Percentiles rank a stretch among this genome's conserved stretches.
Conservation (phyloP, 2,329 filamentous ascomycete species). For the Microsporum ferrugineum region DNA sequence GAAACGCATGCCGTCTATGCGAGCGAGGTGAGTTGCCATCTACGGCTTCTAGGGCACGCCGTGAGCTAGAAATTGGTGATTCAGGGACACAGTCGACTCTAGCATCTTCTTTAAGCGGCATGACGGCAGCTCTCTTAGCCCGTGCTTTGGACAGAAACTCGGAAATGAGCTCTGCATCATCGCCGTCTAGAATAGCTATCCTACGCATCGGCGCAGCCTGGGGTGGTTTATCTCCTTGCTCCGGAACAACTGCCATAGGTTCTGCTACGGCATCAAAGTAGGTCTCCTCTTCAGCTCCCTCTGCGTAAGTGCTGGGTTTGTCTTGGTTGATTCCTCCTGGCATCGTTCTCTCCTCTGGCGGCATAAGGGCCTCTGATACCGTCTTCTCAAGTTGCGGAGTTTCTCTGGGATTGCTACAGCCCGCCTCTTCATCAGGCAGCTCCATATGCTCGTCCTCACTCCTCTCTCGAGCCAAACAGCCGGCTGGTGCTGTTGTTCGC, state of each 20-base stretch:
- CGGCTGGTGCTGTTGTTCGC: neutral
- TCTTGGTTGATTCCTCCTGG: neutral
- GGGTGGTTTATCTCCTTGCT: neutral
- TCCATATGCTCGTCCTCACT: neutral
- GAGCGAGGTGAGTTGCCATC: conserved; percentile 32
- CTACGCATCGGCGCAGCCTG: neutral
- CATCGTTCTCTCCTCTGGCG: neutral
- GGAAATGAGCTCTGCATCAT: conserved; percentile 31
- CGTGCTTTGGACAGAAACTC: conserved; percentile 32
- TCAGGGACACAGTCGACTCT: neutral
- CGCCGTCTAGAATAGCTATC: conserved; percentile 27
- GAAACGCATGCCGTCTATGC: conserved; percentile 8
- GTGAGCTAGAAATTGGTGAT: conserved; percentile 11
- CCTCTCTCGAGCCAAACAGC: neutral
- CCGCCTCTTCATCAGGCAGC: neutral
- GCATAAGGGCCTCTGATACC: neutral
- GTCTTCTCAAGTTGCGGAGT: neutral
- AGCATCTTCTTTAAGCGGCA: neutral
- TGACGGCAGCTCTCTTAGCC: conserved; percentile 23
- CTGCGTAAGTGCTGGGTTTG: neutral
- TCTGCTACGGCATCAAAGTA: neutral
- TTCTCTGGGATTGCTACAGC: neutral
- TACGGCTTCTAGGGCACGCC: conserved; percentile 27
- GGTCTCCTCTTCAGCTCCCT: neutral
- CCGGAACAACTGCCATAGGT: neutral